Conservation (phyloP, 371 early-diverging fungal species). For the Mucor saturninus region DNA sequence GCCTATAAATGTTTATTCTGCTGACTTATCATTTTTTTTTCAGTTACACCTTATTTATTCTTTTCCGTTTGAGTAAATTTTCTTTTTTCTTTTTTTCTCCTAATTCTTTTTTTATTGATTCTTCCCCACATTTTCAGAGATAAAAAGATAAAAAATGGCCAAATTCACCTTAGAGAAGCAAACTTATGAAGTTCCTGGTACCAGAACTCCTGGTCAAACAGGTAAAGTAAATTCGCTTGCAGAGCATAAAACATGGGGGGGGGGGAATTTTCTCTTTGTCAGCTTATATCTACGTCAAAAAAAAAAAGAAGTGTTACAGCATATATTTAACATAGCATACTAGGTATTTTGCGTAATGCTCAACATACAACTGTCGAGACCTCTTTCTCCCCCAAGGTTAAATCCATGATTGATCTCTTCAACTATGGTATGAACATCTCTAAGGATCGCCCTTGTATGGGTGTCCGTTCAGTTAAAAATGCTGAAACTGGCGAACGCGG, state of each 20-base stretch:
- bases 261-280: constrained; percentile 1
- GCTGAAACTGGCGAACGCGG: constrained; percentile 61
- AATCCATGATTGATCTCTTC: constrained; percentile 48
- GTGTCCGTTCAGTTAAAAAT: constrained; percentile 55
- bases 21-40: constrained; percentile 30
- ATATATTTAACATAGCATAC: constrained; percentile 3
- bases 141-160: constrained; percentile 21
- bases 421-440: constrained; percentile 46
- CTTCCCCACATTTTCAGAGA: constrained; percentile 10
- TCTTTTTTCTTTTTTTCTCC: constrained; percentile 8
- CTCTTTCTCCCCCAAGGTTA: constrained; percentile 45
- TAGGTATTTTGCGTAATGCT: constrained; percentile 50
- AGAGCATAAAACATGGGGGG: neutral
- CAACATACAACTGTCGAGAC: constrained; percentile 26
- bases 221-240: constrained; percentile 28
- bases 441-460: constrained; percentile 55
- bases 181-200: constrained; percentile 47
- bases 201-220: constrained; percentile 49
- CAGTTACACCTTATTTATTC: constrained; percentile 23
- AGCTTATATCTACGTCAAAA: constrained; percentile 11
- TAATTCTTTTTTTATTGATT: constrained; percentile 7
- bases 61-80: neutral
- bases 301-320: constrained; percentile 1
- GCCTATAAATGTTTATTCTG: constrained; percentile 17
- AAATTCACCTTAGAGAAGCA: constrained; percentile 46